These are phyloP conservation scores for Amanita polypyramis DNA, from an alignment of 768 basidiomycete species.

Conservation along the genomic window DNA sequence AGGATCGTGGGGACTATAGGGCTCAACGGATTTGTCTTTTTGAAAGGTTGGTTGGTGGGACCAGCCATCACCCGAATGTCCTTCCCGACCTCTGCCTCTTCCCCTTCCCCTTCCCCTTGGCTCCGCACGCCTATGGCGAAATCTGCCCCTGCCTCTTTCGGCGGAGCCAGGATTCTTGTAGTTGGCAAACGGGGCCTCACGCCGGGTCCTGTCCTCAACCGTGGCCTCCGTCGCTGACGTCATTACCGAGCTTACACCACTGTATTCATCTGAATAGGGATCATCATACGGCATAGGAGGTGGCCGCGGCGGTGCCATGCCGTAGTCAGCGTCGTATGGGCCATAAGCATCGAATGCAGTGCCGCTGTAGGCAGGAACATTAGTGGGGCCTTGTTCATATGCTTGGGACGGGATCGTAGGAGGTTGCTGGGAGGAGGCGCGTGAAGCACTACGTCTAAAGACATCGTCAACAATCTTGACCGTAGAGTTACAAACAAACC, in stretches of 20 bases:
- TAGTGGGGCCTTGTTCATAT: constrained; percentile 44
- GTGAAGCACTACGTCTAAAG: constrained; percentile 42
- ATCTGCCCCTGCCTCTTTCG: constrained; percentile 1
- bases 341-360: constrained; percentile 61
- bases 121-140: background rate
- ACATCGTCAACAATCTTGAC: constrained; percentile 4
- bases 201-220: background rate
- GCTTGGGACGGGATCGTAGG: constrained; percentile 45
- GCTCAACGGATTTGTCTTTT: background rate
- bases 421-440: constrained; percentile 42
- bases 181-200: background rate
- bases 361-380: constrained; percentile 32
- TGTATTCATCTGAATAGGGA: constrained; percentile 50
- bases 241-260: constrained; percentile 18
- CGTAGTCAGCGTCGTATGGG: constrained; percentile 58
- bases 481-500: constrained; percentile 12
- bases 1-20: constrained; percentile 6
- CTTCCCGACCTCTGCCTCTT: constrained; percentile 22
- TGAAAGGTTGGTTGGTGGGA: background rate
- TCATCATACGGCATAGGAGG: constrained; percentile 71
- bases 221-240: constrained; percentile 1
- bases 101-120: constrained; percentile 28
- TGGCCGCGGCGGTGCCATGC: constrained; percentile 47
- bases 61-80: constrained; percentile 18
- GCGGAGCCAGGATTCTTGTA: background rate